phyloP scores from a whole-genome alignment of 208 protist species.

The Crithidia sp. region DNA sequence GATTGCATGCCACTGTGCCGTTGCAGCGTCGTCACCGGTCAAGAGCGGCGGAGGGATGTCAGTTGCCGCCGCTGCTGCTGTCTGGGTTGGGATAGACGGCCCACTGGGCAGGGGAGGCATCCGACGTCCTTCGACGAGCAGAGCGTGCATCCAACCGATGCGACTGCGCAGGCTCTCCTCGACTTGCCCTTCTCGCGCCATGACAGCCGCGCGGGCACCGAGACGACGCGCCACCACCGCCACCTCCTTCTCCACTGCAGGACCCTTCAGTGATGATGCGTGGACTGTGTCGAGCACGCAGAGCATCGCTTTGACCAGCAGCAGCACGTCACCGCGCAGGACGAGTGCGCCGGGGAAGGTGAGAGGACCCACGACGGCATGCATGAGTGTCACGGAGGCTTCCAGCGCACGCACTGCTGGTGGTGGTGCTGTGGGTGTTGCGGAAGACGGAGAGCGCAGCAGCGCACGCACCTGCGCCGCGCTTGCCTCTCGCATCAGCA shows the following conservation, averaged over 20 bases:
- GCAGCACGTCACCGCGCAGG: constrained; percentile 17
- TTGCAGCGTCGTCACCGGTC: background rate
- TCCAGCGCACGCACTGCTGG: background rate
- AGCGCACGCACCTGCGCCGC: constrained; percentile 21
- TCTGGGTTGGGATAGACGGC: background rate
- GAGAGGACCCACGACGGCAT: constrained; percentile 15
- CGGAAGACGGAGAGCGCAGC: background rate
- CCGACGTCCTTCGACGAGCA: constrained; percentile 29
- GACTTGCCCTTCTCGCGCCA: constrained; percentile 27
- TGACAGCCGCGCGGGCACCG: constrained; percentile 24
- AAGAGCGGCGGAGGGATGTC: background rate
- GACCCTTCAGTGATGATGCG: background rate
- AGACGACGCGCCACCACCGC: constrained; percentile 21
- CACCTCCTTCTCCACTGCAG: background rate
- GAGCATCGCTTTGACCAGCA: constrained; percentile 31
- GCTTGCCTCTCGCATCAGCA: constrained; percentile 18
- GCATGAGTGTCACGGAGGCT: background rate
- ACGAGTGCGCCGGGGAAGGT: constrained; percentile 19
- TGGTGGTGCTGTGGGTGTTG: background rate
- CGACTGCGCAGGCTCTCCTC: constrained; percentile 17
- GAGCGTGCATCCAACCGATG: constrained; percentile 21
- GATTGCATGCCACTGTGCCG: constrained; percentile 23
- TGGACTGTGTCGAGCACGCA: constrained; percentile 5
- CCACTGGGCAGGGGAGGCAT: too few relatives aligned
- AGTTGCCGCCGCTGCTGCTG: background rate